phyloP scores from a whole-genome alignment of 768 basidiomycete species.

The Podaxis sp. region DNA sequence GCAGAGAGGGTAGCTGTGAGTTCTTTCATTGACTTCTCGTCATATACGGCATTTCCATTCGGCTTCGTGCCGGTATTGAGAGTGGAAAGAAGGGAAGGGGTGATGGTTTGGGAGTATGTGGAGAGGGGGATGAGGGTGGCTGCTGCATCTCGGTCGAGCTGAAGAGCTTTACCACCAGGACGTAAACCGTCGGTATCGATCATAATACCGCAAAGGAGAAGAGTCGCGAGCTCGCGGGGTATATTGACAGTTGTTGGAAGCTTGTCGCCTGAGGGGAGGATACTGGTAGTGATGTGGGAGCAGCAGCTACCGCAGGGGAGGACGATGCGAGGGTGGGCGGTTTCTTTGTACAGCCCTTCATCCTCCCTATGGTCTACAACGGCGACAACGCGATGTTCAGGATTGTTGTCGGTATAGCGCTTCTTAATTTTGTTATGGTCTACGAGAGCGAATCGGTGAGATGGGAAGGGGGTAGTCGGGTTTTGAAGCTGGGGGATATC shows the following conservation, averaged over 20 bases:
- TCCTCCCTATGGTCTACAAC: conserved; percentile 94
- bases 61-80: conserved; percentile 4
- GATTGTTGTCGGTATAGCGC: conserved; percentile 37
- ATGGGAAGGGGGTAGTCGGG: conserved; percentile 37
- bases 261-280: conserved; percentile 15
- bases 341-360: conserved; percentile 63
- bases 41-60: conserved; percentile 29
- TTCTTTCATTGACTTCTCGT: conserved; percentile 41
- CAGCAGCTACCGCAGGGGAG: conserved; percentile 76
- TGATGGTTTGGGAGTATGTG: conserved; percentile 33
- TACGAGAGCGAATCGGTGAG: conserved; percentile 72
- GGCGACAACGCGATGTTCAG: conserved; percentile 56
- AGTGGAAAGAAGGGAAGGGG: conserved; percentile 16
- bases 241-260: conserved; percentile 30
- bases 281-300: conserved; percentile 44
- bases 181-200: conserved; percentile 87
- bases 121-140: conserved; percentile 62
- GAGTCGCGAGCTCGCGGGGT: conserved; percentile 65
- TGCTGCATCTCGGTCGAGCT: conserved; percentile 62
- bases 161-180: conserved; percentile 71
- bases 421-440: conserved; percentile 81
- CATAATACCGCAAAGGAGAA: conserved; percentile 79
- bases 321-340: conserved; percentile 66
- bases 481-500: conserved; percentile 51
- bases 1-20: conserved; percentile 46